These are phyloP conservation scores for Auriculariales sp. DNA, from an alignment of 768 basidiomycete genomes.

Conservation along the genomic window DNA sequence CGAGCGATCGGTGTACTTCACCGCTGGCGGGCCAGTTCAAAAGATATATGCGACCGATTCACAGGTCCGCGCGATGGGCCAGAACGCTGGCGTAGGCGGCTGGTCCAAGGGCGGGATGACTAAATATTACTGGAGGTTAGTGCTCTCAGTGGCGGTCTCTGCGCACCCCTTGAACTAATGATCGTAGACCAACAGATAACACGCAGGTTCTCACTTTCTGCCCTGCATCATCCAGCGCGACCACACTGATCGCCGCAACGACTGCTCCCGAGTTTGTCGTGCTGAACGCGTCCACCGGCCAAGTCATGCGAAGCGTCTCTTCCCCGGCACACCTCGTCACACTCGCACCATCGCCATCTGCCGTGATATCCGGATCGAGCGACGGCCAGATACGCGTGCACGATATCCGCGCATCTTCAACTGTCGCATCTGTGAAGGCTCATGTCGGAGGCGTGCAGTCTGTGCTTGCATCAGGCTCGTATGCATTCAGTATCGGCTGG, in stretches of 20 bases:
- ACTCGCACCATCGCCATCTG: constrained; percentile 49
- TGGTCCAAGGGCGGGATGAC: constrained; percentile 80
- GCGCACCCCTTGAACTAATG: too few relatives aligned
- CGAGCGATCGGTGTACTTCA: constrained; percentile 57
- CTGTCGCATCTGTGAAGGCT: constrained; percentile 49
- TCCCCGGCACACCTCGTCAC: constrained; percentile 48
- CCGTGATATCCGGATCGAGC: constrained; percentile 49
- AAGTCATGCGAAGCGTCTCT: constrained; percentile 38
- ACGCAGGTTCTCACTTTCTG: constrained; percentile 10
- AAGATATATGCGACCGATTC: constrained; percentile 68
- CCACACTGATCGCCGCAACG: constrained; percentile 45
- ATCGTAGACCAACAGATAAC: neutral
- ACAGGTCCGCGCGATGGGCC: constrained; percentile 52
- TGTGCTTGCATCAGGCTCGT: constrained; percentile 63
- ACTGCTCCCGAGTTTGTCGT: constrained; percentile 46
- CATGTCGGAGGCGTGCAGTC: constrained; percentile 76
- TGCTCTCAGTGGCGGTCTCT: too few relatives aligned
- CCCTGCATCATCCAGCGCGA: constrained; percentile 21
- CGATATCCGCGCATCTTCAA: constrained; percentile 44
- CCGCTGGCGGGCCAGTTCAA: constrained; percentile 55
- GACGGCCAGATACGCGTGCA: constrained; percentile 66
- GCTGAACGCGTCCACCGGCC: constrained; percentile 63
- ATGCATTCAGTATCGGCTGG: constrained; percentile 77
- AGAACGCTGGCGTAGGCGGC: constrained; percentile 43
- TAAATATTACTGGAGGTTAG: constrained; percentile 67